phyloP scores from a whole-genome alignment of 495 filamentous ascomycete species.

The Penicillium mononematosum region DNA sequence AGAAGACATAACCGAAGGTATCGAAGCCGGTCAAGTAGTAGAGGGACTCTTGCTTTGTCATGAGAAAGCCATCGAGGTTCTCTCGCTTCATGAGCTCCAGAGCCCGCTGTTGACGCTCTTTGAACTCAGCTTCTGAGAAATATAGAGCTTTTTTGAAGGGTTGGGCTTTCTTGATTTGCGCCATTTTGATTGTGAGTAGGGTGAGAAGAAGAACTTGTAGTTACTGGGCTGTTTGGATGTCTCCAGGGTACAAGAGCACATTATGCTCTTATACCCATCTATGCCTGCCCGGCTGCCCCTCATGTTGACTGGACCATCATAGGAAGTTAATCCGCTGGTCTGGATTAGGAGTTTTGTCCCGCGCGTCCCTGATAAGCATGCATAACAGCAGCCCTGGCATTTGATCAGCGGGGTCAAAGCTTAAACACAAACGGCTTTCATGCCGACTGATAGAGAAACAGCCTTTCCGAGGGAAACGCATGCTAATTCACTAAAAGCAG shows the following conservation, averaged over 20 bases:
- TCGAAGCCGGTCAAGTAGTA: constrained; percentile 30
- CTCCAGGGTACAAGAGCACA: neutral
- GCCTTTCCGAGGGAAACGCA: too few relatives aligned
- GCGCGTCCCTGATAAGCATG: neutral
- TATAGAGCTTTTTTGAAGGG: constrained; percentile 26
- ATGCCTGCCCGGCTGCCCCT: neutral
- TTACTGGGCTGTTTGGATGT: constrained; percentile 1
- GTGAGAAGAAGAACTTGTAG: neutral
- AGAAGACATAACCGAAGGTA: constrained; percentile 31
- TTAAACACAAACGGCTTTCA: too few relatives aligned
- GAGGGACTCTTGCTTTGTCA: constrained; percentile 31
- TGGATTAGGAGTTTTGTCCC: constrained; percentile 5
- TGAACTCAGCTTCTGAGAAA: constrained; percentile 22
- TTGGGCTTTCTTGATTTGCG: constrained; percentile 17
- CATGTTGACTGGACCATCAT: neutral
- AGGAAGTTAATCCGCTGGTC: constrained; percentile 5
- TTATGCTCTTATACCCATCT: constrained; percentile 3
- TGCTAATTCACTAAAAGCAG: too few relatives aligned
- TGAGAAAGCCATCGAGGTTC: constrained; percentile 27
- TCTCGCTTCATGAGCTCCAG: constrained; percentile 25
- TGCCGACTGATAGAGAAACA: too few relatives aligned
- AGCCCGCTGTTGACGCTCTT: constrained; percentile 14
- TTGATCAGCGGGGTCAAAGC: too few relatives aligned
- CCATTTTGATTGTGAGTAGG: constrained; percentile 9
- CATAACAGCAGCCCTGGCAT: constrained; percentile 2